A percentile compares a stretch with the other conserved stretches of the same genome.
Evolutionary conservation across 1,139 yeast genomes (phyloP).

Genomic region (Petasospora fabianii): DNA sequence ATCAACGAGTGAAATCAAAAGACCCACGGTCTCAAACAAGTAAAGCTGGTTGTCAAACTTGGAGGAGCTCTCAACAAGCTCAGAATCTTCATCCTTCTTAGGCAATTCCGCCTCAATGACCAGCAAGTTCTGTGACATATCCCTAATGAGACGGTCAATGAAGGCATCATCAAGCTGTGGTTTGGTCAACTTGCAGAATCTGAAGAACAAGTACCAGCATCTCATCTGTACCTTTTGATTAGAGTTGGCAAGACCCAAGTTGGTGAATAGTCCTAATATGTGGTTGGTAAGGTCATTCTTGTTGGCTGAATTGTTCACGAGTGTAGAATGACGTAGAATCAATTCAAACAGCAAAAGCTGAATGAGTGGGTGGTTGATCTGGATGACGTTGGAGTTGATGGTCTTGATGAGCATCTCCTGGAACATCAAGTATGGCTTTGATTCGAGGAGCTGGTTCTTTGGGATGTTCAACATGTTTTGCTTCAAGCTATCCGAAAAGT

Average conservation of each 20-base stretch:
- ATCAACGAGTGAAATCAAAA: conserved; percentile 52
- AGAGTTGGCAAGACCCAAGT: conserved; percentile 76
- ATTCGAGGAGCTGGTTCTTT: conserved; percentile 55
- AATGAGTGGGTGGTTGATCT: conserved; percentile 68
- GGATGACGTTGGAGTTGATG: conserved; percentile 51
- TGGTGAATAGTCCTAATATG: conserved; percentile 72
- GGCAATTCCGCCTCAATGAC: conserved; percentile 57
- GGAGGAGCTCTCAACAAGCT: conserved; percentile 53
- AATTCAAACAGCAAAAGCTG: conserved; percentile 82
- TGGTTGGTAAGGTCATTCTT: conserved; percentile 54
- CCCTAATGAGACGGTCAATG: conserved; percentile 48
- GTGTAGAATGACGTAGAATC: conserved; percentile 71
- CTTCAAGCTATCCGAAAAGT: conserved; percentile 75
- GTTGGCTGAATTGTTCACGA: conserved; percentile 46
- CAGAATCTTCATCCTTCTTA: conserved; percentile 41
- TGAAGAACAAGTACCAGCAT: conserved; percentile 85
- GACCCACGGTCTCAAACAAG: conserved; percentile 77
- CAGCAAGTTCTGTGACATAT: conserved; percentile 45
- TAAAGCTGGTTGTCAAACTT: conserved; percentile 76
- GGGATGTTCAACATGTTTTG: conserved; percentile 68
- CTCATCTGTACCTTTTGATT: conserved; percentile 73
- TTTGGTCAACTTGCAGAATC: conserved; percentile 75
- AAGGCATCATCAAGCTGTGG: conserved; percentile 53
- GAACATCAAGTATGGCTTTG: conserved; percentile 59
- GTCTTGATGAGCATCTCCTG: conserved; percentile 55